phyloP scores from a whole-genome alignment of 2,329 filamentous ascomycete genomes.

The Capronia epimyces region DNA sequence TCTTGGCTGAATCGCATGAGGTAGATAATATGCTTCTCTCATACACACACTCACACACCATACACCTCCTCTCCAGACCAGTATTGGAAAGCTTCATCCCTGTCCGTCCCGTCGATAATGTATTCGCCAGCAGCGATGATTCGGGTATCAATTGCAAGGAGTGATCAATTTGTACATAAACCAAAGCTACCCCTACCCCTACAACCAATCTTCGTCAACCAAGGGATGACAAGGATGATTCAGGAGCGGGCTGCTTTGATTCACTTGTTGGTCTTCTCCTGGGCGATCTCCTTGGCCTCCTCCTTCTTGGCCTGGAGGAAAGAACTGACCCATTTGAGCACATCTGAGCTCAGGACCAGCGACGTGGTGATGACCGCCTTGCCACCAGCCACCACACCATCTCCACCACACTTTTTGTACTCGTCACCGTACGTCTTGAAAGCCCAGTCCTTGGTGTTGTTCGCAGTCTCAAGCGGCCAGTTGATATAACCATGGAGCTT shows the following conservation, averaged over 20 bases:
- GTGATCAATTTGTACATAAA: too few relatives aligned
- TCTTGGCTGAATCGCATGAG: too few relatives aligned
- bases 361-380: slow-evolving; percentile 66
- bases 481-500: slow-evolving; percentile 58
- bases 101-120: too few relatives aligned
- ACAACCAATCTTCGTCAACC: too few relatives aligned
- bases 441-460: slow-evolving; percentile 49
- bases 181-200: too few relatives aligned
- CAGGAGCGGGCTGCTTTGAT: background rate
- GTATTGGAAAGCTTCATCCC: too few relatives aligned
- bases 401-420: slow-evolving; percentile 46
- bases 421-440: slow-evolving; percentile 41
- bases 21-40: too few relatives aligned
- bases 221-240: too few relatives aligned
- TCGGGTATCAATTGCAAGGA: too few relatives aligned
- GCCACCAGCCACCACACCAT: slow-evolving; percentile 60
- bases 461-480: slow-evolving; percentile 59
- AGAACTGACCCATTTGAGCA: slow-evolving; percentile 55
- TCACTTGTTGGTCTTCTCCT: slow-evolving; percentile 25
- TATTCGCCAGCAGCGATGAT: too few relatives aligned
- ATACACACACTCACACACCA: too few relatives aligned
- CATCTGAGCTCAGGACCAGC: slow-evolving; percentile 61
- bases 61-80: too few relatives aligned
- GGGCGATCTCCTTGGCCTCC: slow-evolving; percentile 49
- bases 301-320: slow-evolving; percentile 59